Evolutionary conservation across 179 eudicot genomes (phyloP), one percentile per base, ranked within the genome.

Genomic region (Spinacia oleracea): DNA sequence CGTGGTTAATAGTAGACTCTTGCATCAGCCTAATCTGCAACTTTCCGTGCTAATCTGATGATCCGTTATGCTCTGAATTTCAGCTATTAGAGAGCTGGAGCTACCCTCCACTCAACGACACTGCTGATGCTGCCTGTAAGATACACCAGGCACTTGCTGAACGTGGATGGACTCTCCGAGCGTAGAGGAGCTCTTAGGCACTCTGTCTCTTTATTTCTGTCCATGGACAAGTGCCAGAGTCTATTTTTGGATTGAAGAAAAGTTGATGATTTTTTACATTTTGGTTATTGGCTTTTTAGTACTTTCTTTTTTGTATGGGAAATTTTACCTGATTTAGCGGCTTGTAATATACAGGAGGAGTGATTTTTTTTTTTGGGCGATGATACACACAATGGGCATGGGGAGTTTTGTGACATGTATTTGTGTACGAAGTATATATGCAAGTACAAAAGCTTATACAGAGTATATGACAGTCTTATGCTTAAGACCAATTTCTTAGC

Each of bases 51-150:
- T 60, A 29, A 40, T 25, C 46, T 81, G 45, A 66, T 81, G 65
- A 12, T 20, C 78, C 29, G 1, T 18, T n/a, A 38, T 55, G 15
- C 53, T 72, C 27, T 1, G 25, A 75, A 66, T 76, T 45, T 64
- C 80, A 70, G 82, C 50, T 83, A 31, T 84, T 91, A 62, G 93
- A 89, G 59, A 90, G 87, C 81, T 93, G 98, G 98, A 90, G 94
- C 81, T 93, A 93, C 70, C 98, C 96, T 74, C 98, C 98, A 4
- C 77, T 93, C 25, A 91, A 89, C 67, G 98, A 93, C 84, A 87
- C 96, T 11, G 90, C 88, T 20, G 96, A 90, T 81, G 98, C 98
- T 70, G 98, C 91, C 42, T 82, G 70, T 51, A 88, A 86, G 83
- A 91, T 93, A 50, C 89, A 77, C 35, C 83, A 83, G 74, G 96